phyloP scores from a whole-genome alignment of 2,329 filamentous ascomycete species.

The Diaporthe ilicicola region DNA sequence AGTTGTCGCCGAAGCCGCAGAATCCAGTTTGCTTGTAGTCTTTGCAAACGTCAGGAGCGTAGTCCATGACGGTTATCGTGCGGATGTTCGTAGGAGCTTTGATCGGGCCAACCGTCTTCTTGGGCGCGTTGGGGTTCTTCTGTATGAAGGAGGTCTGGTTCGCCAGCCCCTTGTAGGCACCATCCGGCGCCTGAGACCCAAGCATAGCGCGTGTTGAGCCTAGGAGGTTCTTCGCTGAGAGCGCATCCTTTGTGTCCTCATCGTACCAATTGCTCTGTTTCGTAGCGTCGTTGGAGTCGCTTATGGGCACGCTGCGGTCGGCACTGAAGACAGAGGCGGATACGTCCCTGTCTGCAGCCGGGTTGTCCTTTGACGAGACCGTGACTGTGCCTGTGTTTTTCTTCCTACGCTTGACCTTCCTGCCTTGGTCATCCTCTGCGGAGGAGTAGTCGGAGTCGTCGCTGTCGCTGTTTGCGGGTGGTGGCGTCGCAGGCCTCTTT shows the following conservation, averaged over 20 bases:
- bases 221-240: conserved; percentile 63
- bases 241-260: conserved; percentile 63
- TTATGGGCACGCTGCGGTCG: conserved; percentile 69
- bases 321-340: conserved; percentile 62
- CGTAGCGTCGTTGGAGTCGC: conserved; percentile 84
- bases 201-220: conserved; percentile 60
- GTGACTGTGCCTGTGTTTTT: conserved; percentile 72
- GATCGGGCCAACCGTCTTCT: conserved; percentile 79
- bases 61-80: conserved; percentile 90
- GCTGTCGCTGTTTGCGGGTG: conserved; percentile 60
- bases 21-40: conserved; percentile 70
- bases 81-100: conserved; percentile 91
- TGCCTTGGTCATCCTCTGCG: conserved; percentile 80
- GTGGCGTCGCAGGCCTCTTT: conserved; percentile 82
- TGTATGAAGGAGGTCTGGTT: conserved; percentile 79
- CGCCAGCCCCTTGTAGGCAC: conserved; percentile 79
- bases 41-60: conserved; percentile 92
- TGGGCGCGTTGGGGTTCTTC: conserved; percentile 79
- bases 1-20: conserved; percentile 74
- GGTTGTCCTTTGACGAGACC: conserved; percentile 64
- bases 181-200: conserved; percentile 56
- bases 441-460: conserved; percentile 71
- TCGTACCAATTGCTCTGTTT: conserved; percentile 92
- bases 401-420: conserved; percentile 80
- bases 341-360: conserved; percentile 39